Evolutionary conservation across 768 basidiomycete species (phyloP).

Genomic region (Pisolithus marmoratus): DNA sequence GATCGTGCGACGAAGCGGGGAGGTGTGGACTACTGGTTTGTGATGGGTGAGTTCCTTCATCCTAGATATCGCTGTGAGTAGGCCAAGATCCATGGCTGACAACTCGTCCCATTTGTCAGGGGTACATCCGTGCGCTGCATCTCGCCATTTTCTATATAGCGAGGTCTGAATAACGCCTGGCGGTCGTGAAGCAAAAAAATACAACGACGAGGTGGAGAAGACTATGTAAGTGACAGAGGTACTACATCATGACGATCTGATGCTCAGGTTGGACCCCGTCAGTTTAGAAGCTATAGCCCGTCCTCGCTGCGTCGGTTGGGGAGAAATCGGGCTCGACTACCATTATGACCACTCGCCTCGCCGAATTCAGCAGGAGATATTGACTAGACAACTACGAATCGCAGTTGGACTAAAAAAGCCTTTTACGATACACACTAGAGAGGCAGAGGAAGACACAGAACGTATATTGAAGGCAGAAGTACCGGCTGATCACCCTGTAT

Average conservation of each 20-base stretch:
- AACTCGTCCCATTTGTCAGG: conserved; percentile 33
- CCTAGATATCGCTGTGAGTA: neutral
- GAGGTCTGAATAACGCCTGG: neutral
- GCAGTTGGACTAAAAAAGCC: conserved; percentile 71
- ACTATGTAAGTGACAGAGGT: conserved; percentile 47
- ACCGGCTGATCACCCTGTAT: conserved; percentile 61
- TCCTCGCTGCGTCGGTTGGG: conserved; percentile 82
- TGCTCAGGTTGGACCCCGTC: neutral
- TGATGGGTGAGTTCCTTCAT: conserved; percentile 51
- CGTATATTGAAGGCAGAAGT: conserved; percentile 71
- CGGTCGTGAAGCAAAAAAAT: conserved; percentile 69
- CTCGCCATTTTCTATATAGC: neutral
- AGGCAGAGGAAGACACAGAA: conserved; percentile 81
- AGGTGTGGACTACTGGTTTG: conserved; percentile 75
- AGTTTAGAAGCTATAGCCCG: conserved; percentile 74
- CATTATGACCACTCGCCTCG: conserved; percentile 78
- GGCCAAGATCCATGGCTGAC: neutral
- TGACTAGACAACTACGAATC: conserved; percentile 59
- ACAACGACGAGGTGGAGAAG: conserved; percentile 61
- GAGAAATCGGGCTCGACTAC: conserved; percentile 85
- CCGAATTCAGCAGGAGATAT: conserved; percentile 58
- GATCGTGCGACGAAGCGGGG: conserved; percentile 52
- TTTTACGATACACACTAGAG: conserved; percentile 80
- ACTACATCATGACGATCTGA: neutral
- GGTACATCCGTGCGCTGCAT: conserved; percentile 59